Evolutionary conservation across 495 filamentous ascomycete species (phyloP).

Genomic region (Cryomyces minteri): DNA sequence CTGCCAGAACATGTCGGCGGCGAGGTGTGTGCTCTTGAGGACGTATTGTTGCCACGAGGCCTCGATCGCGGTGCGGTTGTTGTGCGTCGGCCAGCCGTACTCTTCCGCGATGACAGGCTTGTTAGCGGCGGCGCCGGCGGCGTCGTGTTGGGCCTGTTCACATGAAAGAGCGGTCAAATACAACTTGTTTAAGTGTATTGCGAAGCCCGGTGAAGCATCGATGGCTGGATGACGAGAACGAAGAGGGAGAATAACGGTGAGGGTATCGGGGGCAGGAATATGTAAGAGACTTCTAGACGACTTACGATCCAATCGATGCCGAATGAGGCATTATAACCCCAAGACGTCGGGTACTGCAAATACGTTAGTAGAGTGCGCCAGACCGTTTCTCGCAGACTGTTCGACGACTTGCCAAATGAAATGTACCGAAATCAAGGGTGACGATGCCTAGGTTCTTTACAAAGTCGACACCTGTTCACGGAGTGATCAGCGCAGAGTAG

Average conservation of each 20-base stretch:
- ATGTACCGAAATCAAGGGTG: constrained; percentile 9
- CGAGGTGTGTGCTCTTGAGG: constrained; percentile 8
- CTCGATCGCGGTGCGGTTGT: constrained; percentile 7
- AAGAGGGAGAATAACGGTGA: too few species aligned
- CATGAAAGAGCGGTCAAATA: too few species aligned
- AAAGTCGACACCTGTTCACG: constrained; percentile 11
- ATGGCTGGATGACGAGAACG: too few species aligned
- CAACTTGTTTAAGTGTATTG: too few species aligned
- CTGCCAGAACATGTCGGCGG: constrained; percentile 18
- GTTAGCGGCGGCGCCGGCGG: neutral
- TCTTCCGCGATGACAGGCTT: constrained; percentile 10
- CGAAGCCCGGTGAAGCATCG: too few species aligned
- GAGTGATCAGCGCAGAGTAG: too few species aligned
- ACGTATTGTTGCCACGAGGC: constrained; percentile 10
- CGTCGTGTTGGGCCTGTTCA: constrained; percentile 6
- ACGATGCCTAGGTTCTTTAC: constrained; percentile 5
- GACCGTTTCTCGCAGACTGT: neutral
- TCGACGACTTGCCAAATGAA: constrained; percentile 1
- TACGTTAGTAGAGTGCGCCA: neutral
- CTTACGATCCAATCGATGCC: constrained; percentile 6
- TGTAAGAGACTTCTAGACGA: too few species aligned
- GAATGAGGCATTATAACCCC: constrained; percentile 6
- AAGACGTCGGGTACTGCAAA: too few species aligned
- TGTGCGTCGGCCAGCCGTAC: constrained; percentile 4
- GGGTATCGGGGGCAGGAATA: too few species aligned